Percentiles rank a stretch among this genome's conserved stretches.
Conservation (phyloP, 2,329 filamentous ascomycete genomes). For the Penicillium vulpinum region DNA sequence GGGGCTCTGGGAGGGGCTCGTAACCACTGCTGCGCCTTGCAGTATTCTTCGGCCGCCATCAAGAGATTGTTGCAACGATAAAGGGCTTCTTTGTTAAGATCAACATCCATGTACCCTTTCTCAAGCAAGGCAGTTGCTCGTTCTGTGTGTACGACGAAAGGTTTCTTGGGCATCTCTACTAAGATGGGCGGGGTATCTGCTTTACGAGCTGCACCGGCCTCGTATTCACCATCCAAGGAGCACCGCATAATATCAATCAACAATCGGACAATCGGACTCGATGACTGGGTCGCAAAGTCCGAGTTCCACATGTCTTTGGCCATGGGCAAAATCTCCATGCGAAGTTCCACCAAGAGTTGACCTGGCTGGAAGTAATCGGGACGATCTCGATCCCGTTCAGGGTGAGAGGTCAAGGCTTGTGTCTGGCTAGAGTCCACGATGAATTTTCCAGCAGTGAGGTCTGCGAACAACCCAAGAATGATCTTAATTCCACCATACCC, state of each 20-base stretch:
- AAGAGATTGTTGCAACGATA: constrained; percentile 75
- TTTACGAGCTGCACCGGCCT: constrained; percentile 64
- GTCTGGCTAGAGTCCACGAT: constrained; percentile 74
- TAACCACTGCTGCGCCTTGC: constrained; percentile 60
- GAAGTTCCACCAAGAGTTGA: constrained; percentile 84
- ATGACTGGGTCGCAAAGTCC: constrained; percentile 75
- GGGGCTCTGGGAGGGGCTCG: constrained; percentile 64
- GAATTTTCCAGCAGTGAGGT: constrained; percentile 74
- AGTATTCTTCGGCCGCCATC: constrained; percentile 70
- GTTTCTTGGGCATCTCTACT: constrained; percentile 49
- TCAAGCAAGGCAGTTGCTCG: constrained; percentile 47
- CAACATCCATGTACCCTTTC: constrained; percentile 54
- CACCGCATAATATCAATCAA: constrained; percentile 81
- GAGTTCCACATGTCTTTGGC: constrained; percentile 83
- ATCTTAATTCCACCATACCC: constrained; percentile 70
- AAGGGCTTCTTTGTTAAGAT: constrained; percentile 73
- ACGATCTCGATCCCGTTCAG: constrained; percentile 57
- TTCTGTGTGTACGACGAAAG: constrained; percentile 55
- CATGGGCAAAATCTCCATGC: constrained; percentile 74
- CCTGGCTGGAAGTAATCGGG: constrained; percentile 64
- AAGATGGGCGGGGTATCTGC: constrained; percentile 58
- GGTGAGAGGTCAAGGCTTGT: constrained; percentile 52
- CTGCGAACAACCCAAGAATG: constrained; percentile 77
- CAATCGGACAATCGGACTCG: constrained; percentile 72
- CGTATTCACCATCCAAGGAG: constrained; percentile 74